Percentiles rank a stretch among this genome's conserved stretches.
Evolutionary conservation across 805 yeast species (phyloP).

Genomic region (Yamadazyma philogaea): DNA sequence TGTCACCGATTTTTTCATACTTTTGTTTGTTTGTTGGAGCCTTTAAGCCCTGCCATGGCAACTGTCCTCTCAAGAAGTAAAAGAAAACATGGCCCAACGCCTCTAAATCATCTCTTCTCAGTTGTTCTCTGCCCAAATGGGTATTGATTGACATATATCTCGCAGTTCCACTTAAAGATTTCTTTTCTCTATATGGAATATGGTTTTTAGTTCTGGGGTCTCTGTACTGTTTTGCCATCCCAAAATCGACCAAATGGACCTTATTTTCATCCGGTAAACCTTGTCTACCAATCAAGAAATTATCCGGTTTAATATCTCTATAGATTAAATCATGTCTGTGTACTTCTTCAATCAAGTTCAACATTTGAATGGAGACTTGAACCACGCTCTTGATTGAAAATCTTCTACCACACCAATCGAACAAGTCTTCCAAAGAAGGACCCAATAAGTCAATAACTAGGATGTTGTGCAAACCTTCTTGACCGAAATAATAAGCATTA

Average conservation of each 20-base stretch:
- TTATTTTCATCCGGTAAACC: constrained; percentile 78
- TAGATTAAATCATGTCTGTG: constrained; percentile 90
- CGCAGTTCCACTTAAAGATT: constrained; percentile 96
- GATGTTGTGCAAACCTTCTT: constrained; percentile 95
- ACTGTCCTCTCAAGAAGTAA: constrained; percentile 87
- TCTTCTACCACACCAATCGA: constrained; percentile 97
- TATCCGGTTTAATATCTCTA: constrained; percentile 97
- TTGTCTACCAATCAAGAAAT: constrained; percentile 89
- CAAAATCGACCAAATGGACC: constrained; percentile 91
- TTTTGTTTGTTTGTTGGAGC: constrained; percentile 98
- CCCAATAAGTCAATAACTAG: constrained; percentile 92
- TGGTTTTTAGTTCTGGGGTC: constrained; percentile 95
- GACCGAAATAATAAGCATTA: constrained; percentile 96
- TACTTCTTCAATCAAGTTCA: constrained; percentile 76
- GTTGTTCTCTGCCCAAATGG: constrained; percentile 95
- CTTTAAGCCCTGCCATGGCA: constrained; percentile 99
- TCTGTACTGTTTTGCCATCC: constrained; percentile 97
- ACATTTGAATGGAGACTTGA: constrained; percentile 94
- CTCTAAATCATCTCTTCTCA: constrained; percentile 94
- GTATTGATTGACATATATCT: constrained; percentile 97
- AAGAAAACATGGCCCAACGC: constrained; percentile 95
- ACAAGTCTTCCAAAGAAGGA: constrained; percentile 91
- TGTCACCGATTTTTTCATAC: constrained; percentile 96
- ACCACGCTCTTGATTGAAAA: constrained; percentile 86
- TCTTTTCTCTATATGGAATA: constrained; percentile 94